Conservation (phyloP, 345 rosid species). For the Sisymbrium irio region DNA sequence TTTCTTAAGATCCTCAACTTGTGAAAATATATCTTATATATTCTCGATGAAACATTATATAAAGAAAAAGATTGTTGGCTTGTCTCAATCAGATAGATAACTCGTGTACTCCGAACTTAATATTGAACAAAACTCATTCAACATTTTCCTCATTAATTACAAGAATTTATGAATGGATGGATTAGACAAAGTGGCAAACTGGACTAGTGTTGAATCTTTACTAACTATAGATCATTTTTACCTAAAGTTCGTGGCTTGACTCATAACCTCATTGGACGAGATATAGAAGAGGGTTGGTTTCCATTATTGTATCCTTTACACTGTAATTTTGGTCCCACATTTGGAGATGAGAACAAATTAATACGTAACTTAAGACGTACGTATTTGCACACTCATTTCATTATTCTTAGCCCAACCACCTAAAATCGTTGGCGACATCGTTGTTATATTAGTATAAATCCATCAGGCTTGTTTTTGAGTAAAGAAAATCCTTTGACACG, state of each 20-base stretch:
- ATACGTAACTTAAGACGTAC: constrained; percentile 28
- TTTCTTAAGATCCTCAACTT: neutral
- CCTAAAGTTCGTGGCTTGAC: neutral
- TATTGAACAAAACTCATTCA: neutral
- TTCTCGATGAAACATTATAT: neutral
- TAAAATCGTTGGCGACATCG: constrained; percentile 17
- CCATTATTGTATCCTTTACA: constrained; percentile 2
- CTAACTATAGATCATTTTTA: neutral
- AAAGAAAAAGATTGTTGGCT: neutral
- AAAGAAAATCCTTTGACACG: constrained; percentile 35
- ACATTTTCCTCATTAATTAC: neutral
- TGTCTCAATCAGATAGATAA: constrained; percentile 1
- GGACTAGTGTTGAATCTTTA: neutral
- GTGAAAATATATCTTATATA: neutral
- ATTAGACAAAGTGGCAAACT: neutral
- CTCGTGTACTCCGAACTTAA: neutral
- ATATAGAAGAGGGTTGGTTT: neutral
- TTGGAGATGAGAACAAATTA: constrained; percentile 12
- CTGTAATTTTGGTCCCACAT: constrained; percentile 15
- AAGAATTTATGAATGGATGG: neutral
- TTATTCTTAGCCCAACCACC: constrained; percentile 11
- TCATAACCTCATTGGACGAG: neutral
- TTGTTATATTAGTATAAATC: constrained; percentile 4
- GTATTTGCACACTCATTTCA: constrained; percentile 10
- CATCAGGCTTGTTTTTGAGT: constrained; percentile 34